These are phyloP conservation scores for Plasmopara viticola DNA, from an alignment of 352 stramenopile species.

Conservation along the genomic window DNA sequence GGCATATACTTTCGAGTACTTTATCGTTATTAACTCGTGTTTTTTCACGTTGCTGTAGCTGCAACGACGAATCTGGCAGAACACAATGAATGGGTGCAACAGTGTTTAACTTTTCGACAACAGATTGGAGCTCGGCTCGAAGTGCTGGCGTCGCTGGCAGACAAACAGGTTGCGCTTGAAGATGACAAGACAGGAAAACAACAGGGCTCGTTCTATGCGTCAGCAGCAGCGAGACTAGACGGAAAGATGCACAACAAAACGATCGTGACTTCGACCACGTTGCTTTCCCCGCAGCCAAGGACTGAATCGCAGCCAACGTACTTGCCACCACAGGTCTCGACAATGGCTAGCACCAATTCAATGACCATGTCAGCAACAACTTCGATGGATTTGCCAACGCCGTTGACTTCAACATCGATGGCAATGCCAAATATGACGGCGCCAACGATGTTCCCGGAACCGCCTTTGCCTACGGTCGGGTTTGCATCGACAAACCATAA, in stretches of 20 bases:
- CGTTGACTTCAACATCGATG: slow-evolving; percentile 12
- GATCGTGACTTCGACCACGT: slow-evolving; percentile 2
- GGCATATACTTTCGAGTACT: background rate
- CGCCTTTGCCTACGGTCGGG: slow-evolving; percentile 29
- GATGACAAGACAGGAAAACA: slow-evolving; percentile 29
- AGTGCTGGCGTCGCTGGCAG: slow-evolving; percentile 65
- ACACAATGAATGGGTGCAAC: slow-evolving; percentile 70
- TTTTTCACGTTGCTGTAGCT: slow-evolving; percentile 19
- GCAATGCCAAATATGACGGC: slow-evolving; percentile 21
- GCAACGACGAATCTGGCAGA: slow-evolving; percentile 43
- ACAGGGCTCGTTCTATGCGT: slow-evolving; percentile 3
- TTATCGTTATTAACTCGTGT: slow-evolving; percentile 1
- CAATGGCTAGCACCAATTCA: slow-evolving; percentile 10
- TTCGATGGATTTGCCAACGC: slow-evolving; percentile 3
- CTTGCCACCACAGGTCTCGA: slow-evolving; percentile 8
- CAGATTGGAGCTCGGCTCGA: slow-evolving; percentile 70
- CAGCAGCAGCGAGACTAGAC: slow-evolving; percentile 8
- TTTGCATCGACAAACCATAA: slow-evolving; percentile 20
- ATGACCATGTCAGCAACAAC: slow-evolving; percentile 8
- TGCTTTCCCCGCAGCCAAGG: slow-evolving; percentile 4
- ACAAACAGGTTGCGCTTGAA: slow-evolving; percentile 72
- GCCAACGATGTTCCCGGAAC: slow-evolving; percentile 39
- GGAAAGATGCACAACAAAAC: slow-evolving; percentile 3
- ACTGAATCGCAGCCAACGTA: slow-evolving; percentile 9
- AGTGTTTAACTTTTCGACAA: slow-evolving; percentile 55